Base-by-base conservation (phyloP, 768 basidiomycete genomes). In the Suillus spraguei region DNA sequence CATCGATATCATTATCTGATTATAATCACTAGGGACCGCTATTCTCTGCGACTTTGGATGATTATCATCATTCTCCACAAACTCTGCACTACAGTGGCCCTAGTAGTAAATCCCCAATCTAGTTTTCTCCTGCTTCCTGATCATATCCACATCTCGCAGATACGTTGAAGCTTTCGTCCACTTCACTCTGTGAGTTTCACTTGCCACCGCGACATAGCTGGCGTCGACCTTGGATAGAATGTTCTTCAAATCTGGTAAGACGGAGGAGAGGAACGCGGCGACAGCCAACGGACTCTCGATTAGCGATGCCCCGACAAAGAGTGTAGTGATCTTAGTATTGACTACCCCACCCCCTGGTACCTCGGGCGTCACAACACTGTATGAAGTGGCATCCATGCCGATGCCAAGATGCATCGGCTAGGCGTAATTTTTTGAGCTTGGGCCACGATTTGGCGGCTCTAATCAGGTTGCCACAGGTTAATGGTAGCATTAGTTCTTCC, bases 251-350 rank as follows among this genome's bases (percentile, higher is more conserved):
- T 59, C 50, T 17, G 58, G 58, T 10, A 59, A 50, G 5, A 50
- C 44, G 16, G 41, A 39, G 11, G 58, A 50, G n/a, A 16, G 41
- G 42, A 28, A 47, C 3, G 28, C 11, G 13, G 42, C 58, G 16
- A 24, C 58, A 28, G 58, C 24, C 41, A 59, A 28, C 7, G 41
- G 58, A 28, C 52, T 47, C 7, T 50, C 32, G 5, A 52, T 59
- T 13, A 33, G 7, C 4, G 41, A 59, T 39, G 9, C 24, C 42
- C 41, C 39, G n/a, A 59, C 39, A 50, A 22, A 32, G 36, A 59
- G 36, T 17, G 58, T n/a, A 9, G 42, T 46, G 42, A 59, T 47
- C 24, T 59, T 59, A 16, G 41, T 59, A 22, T 59, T 59, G 22
- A 20, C n/a, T 10, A 59, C 28, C 28, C 56, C 56, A 42, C 35